Conservation (phyloP, 2,329 filamentous ascomycete species). For the Apiospora aurea region DNA sequence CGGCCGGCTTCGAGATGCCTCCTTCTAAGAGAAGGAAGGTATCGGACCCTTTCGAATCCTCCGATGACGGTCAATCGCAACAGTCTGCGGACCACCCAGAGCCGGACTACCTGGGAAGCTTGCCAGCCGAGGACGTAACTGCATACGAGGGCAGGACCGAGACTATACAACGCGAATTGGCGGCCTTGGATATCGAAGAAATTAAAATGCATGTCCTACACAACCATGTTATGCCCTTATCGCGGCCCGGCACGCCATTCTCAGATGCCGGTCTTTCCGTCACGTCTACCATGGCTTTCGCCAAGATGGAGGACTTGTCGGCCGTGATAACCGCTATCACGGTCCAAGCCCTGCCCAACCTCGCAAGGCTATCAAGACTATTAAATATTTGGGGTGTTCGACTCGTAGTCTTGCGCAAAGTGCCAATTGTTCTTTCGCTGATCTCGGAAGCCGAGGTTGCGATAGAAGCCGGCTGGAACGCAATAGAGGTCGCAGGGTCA, state of each 20-base stretch:
- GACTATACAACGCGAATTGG: slow-evolving; percentile 74
- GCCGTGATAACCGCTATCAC: slow-evolving; percentile 91
- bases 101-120: slow-evolving; percentile 70
- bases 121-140: slow-evolving; percentile 69
- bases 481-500: slow-evolving; percentile 50
- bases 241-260: slow-evolving; percentile 57
- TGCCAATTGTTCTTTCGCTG: slow-evolving; percentile 72
- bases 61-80: slow-evolving; percentile 25
- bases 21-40: slow-evolving; percentile 49
- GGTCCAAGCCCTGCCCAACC: slow-evolving; percentile 82
- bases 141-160: slow-evolving; percentile 77
- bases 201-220: slow-evolving; percentile 88
- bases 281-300: slow-evolving; percentile 59
- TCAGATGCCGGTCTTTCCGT: slow-evolving; percentile 51
- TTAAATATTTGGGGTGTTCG: slow-evolving; percentile 81
- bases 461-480: slow-evolving; percentile 71
- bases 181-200: slow-evolving; percentile 79
- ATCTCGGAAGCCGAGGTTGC: slow-evolving; percentile 72
- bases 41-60: slow-evolving; percentile 34
- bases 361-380: slow-evolving; percentile 76
- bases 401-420: slow-evolving; percentile 74
- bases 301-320: slow-evolving; percentile 85
- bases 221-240: slow-evolving; percentile 74
- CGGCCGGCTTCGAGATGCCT: slow-evolving; percentile 62
- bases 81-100: slow-evolving; percentile 39